Base-by-base conservation (phyloP, 805 yeast genomes). In the Wickerhamiella hasegawae region DNA sequence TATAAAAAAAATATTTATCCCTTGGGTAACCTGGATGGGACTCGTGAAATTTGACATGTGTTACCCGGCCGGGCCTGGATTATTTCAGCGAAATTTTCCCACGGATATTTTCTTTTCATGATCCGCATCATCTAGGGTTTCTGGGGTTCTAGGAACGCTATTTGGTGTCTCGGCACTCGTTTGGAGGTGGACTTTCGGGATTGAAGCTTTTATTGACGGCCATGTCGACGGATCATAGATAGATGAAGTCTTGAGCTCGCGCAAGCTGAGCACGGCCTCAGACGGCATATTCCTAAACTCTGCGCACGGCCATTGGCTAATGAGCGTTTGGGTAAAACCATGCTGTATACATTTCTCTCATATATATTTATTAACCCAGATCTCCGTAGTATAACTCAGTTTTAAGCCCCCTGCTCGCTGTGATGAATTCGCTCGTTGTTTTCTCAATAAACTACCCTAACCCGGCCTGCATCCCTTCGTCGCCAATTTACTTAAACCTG, bases 281-380 rank as follows among this genome's bases (percentile, higher is more conserved):
- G 66, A 93, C 95, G 73, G 87, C 93, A 87, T 87, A 87, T 87
- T 87, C 97, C 97, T 87, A 79, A 69, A 83, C 95, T 73, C 87
- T 85, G 77, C 92, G 94, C 68, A 79, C 72, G 80, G 77, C 73
- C 79, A 66, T 70, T 66, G 90, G 74, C 92, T 73, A 52, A 68
- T 87, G 73, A 76, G 77, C 94, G 90, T 74, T 82, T 81, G 95
- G 87, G 97, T 84, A 81, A 81, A 85, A 85, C 97, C 97, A 85
- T 87, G 93, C 83, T 75, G 96, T 93, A 65, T 58, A 87, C 96
- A 87, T 75, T 50, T 5, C 32, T 16, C n/a, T n/a, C n/a, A n/a
- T n/a, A n/a, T n/a, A n/a, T n/a, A n/a, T n/a, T n/a, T n/a, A n/a
- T n/a, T n/a, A n/a, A n/a, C n/a, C n/a, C n/a, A n/a, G n/a, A n/a